Evolutionary conservation across 2,329 filamentous ascomycete genomes (phyloP), one percentile per base, ranked within the genome.

Genomic region (Fusarium sp.): DNA sequence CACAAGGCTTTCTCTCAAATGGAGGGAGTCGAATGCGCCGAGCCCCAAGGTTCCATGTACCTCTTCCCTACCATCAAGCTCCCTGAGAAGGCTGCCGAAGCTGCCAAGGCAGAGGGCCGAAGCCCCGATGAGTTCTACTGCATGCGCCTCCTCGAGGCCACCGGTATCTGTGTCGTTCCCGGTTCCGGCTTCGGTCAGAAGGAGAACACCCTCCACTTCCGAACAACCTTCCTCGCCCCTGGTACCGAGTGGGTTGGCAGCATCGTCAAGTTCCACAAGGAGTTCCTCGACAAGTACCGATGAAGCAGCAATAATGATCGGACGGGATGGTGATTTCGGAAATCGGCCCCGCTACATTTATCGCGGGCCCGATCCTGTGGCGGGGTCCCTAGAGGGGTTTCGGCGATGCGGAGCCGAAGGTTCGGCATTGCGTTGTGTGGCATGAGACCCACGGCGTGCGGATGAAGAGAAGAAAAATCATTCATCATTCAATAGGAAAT

Each of bases 11-110:
- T 99, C 83, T 85, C 90, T 80, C 84, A 94, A 78, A 98, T 99
- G 96, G 95, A 98, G 82, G 96, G 96, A 62, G 95, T 99, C 63
- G 89, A 94, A 80, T 97, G 94, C 82, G 92, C 92, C 76, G 87
- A 90, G 74, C 96, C 96, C 59, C 92, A 97, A 87, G 96, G 96
- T 65, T 91, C 92, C 79, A 99, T 99, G 96, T 99, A 99, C 84
- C 92, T 99, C 76, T 99, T 98, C 89, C 96, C 96, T 25, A 96
- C 93, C 74, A 97, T 99, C 82, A 89, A 85, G 34, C 85, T 99
- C 25, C 89, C 96, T 3, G 74, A 82, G 25, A 93, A 93, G 82
- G 96, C 94, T 43, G 82, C 91, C 67, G 90, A 91, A 71, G 93
- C 92, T 18, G 96, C 96, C 38, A 81, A 85, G 76, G 83, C 90